phyloP scores from a whole-genome alignment of 768 basidiomycete species.

The Leucogyrophana mollusca region DNA sequence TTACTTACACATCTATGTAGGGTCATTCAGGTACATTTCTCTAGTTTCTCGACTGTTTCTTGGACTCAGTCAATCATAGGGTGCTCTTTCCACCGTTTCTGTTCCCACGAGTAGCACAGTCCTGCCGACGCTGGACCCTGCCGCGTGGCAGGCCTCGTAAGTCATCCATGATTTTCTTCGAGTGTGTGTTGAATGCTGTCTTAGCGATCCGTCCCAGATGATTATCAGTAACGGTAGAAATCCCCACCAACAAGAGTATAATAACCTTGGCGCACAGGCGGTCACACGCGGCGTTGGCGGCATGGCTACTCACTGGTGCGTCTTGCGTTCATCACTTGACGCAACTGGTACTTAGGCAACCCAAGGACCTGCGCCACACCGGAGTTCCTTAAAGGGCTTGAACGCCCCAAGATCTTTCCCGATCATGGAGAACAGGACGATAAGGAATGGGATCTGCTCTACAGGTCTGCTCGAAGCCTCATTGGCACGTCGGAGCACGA shows the following conservation, averaged over 20 bases:
- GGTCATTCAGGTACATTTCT: too few relatives aligned
- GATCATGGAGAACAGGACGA: too few relatives aligned
- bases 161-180: too few relatives aligned
- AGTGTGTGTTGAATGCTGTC: too few relatives aligned
- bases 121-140: constrained; percentile 11
- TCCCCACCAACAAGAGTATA: constrained; percentile 12
- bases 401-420: too few relatives aligned
- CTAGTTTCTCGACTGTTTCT: constrained; percentile 1
- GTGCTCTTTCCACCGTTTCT: constrained; percentile 13
- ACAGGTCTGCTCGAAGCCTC: constrained; percentile 12
- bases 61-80: too few relatives aligned
- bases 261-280: constrained; percentile 18
- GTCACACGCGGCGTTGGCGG: constrained; percentile 24
- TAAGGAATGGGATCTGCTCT: too few relatives aligned
- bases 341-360: too few relatives aligned
- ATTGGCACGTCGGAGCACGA: constrained; percentile 13
- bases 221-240: constrained; percentile 9
- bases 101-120: constrained; percentile 11
- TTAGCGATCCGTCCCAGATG: not conserved
- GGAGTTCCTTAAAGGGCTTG: too few relatives aligned
- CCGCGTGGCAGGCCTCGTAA: constrained; percentile 6
- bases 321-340: not conserved
- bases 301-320: constrained; percentile 21
- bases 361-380: constrained; percentile 20
- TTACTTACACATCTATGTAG: too few relatives aligned